Evolutionary conservation across 352 stramenopile genomes (phyloP).

Genomic region (Globisporangium mamillatum): DNA sequence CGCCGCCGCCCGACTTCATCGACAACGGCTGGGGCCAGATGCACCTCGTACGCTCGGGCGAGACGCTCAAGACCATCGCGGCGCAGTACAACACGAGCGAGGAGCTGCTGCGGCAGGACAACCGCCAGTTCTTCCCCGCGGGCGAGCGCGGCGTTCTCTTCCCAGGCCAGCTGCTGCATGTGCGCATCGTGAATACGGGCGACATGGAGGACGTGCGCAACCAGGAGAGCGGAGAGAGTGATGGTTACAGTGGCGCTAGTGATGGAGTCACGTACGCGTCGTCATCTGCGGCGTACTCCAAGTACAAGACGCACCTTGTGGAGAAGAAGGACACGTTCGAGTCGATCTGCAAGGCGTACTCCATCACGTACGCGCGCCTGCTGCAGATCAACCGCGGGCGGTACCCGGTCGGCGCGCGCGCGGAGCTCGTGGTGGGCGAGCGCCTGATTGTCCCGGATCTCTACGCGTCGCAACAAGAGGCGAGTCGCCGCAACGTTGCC

Average conservation of each 20-base stretch:
- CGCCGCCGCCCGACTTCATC: constrained; percentile 72
- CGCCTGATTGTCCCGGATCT: constrained; percentile 75
- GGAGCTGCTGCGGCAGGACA: constrained; percentile 75
- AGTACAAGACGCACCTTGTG: constrained; percentile 71
- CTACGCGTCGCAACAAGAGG: constrained; percentile 47
- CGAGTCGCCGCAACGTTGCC: constrained; percentile 62
- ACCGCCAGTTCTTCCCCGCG: constrained; percentile 74
- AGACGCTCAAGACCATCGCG: constrained; percentile 69
- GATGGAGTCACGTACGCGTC: constrained; percentile 23
- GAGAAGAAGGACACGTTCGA: constrained; percentile 60
- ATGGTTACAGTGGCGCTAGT: not conserved
- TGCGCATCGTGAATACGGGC: constrained; percentile 75
- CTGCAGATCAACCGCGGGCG: constrained; percentile 76
- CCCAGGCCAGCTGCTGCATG: constrained; percentile 71
- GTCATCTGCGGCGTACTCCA: constrained; percentile 48
- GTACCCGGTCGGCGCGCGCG: constrained; percentile 63
- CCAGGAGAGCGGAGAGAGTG: not conserved
- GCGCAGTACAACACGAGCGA: constrained; percentile 80
- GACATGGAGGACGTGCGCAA: constrained; percentile 42
- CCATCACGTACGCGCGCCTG: constrained; percentile 63
- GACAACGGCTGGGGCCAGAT: constrained; percentile 85
- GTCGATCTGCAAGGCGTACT: constrained; percentile 63
- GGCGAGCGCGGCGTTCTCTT: constrained; percentile 68
- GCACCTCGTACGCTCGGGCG: constrained; percentile 69
- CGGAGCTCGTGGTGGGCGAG: constrained; percentile 55